Evolutionary conservation across 1,284 basidiomycete genomes (phyloP), one percentile per base, ranked within the genome.

Genomic region (Ganoderma leucocontextum): DNA sequence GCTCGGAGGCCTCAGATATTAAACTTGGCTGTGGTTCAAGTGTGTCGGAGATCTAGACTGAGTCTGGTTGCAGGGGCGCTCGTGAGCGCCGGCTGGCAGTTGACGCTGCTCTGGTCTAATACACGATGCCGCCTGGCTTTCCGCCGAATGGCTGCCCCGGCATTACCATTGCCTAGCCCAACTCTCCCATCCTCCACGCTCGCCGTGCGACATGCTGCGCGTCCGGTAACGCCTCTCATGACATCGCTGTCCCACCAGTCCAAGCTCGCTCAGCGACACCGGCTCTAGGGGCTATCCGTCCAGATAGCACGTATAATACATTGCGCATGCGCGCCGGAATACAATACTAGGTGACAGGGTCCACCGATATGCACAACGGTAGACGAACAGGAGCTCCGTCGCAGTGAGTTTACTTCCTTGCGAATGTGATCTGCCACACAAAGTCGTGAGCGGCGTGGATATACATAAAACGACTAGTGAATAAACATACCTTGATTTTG

Each of bases 401-500:
- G 42, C 15, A 1, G 39, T 13, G 5, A 15, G 15, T 0, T 66
- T 63, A 89, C 76, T 89, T 89, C 78, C 87, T 87, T 67, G 87
- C 87, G 77, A 89, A 89, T 35, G 87, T 89, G 73, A 89, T 89
- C 87, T 89, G 55, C 12, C 66, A 38, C 29, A 35, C 5, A 63
- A 15, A 4, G 41, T 6, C 12, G 12, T 63, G 22, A 47, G 65
- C 41, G 61, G 36, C 36, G 57, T 44, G 7, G 42, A 9, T 8
- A 19, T 7, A 22, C 10, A 19, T 7, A 22, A 9, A 36, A 13
- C 52, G 39, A 19, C 44, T 19, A 42, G 25, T 10, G 19, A 22
- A 60, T 19, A 19, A 29, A 13, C 33, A 38, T 49, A 92, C 95
- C 89, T 97, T 98, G 87, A 97, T 97, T 84, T 97, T 97, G 82